These are phyloP conservation scores for Aspergillus calidoustus DNA, from an alignment of 2,329 filamentous ascomycete species.

Conservation along the genomic window DNA sequence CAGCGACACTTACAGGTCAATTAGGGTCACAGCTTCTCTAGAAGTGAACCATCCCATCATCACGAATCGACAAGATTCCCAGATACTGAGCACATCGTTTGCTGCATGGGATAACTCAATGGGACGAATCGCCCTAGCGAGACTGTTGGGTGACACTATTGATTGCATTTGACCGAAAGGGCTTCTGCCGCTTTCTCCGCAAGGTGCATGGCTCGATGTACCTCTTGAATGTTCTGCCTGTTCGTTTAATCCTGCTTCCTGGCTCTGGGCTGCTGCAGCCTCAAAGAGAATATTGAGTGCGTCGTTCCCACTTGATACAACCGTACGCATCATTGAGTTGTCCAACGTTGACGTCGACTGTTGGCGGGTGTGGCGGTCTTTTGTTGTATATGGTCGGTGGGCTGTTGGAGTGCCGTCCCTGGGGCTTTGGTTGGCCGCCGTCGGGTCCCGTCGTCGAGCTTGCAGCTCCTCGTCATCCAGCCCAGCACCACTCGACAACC, in stretches of 20 bases:
- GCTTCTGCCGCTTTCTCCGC: slow-evolving; percentile 18
- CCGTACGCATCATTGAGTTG: slow-evolving; percentile 47
- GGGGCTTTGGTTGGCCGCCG: neutral
- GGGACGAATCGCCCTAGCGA: slow-evolving; percentile 30
- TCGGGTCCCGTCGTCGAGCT: slow-evolving; percentile 2
- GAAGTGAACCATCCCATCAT: slow-evolving; percentile 62
- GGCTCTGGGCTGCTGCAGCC: slow-evolving; percentile 48
- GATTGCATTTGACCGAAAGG: slow-evolving; percentile 26
- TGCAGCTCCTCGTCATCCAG: slow-evolving; percentile 8
- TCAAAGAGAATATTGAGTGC: slow-evolving; percentile 59
- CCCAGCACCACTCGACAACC: slow-evolving; percentile 12
- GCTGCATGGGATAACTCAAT: slow-evolving; percentile 35
- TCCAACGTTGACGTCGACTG: slow-evolving; percentile 37
- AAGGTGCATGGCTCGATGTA: slow-evolving; percentile 23
- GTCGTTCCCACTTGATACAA: slow-evolving; percentile 60
- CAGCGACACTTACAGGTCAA: slow-evolving; percentile 49
- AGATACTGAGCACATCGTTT: slow-evolving; percentile 48
- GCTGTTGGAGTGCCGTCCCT: slow-evolving; percentile 3
- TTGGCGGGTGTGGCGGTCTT: slow-evolving; percentile 23
- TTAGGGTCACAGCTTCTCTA: slow-evolving; percentile 57
- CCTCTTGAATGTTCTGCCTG: slow-evolving; percentile 29
- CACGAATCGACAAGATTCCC: slow-evolving; percentile 58
- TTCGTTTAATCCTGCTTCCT: slow-evolving; percentile 42
- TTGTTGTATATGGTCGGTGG: slow-evolving; percentile 11
- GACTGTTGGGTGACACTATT: slow-evolving; percentile 24